A percentile compares a stretch with the other conserved stretches of the same genome.
Conservation (phyloP, 176 grass and related monocot species). For the Musa itinerans region DNA sequence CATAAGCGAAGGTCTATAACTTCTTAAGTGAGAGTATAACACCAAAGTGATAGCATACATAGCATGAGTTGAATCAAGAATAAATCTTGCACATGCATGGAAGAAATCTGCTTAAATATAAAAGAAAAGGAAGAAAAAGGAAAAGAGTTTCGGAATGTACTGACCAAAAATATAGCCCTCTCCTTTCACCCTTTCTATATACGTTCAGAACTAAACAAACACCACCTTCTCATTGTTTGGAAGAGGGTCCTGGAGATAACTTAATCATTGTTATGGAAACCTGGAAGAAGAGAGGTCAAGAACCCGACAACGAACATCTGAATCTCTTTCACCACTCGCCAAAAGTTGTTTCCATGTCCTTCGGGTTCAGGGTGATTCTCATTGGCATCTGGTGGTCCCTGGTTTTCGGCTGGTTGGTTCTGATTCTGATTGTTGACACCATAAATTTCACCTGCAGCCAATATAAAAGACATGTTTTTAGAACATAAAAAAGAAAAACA, state of each 20-base stretch:
- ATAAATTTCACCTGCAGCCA: slow-evolving; percentile 31
- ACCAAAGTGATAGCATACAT: no score
- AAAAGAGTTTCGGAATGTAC: no score
- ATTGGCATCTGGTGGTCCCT: slow-evolving; percentile 41
- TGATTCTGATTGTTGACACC: slow-evolving; percentile 24
- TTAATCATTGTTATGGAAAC: slow-evolving; percentile 90
- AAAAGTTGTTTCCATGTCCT: slow-evolving; percentile 39
- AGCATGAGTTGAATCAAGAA: no score
- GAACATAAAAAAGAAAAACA: background rate
- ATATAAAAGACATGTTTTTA: background rate
- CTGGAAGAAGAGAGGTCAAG: slow-evolving; percentile 85
- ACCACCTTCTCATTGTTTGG: background rate
- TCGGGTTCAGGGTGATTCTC: slow-evolving; percentile 40
- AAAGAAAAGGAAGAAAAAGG: no score
- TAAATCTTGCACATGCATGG: no score
- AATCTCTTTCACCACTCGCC: slow-evolving; percentile 67
- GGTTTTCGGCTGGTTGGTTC: slow-evolving; percentile 48
- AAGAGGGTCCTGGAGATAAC: background rate
- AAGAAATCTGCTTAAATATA: no score
- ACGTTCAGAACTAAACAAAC: background rate
- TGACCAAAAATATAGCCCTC: background rate
- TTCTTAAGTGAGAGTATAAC: no score
- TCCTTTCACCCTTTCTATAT: background rate
- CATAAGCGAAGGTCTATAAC: no score
- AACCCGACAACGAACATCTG: slow-evolving; percentile 82